A percentile compares a stretch with the other conserved stretches of the same genome.
These are phyloP conservation scores for Fusarium udum DNA, from an alignment of 2,329 filamentous ascomycete species.

Conservation along the genomic window DNA sequence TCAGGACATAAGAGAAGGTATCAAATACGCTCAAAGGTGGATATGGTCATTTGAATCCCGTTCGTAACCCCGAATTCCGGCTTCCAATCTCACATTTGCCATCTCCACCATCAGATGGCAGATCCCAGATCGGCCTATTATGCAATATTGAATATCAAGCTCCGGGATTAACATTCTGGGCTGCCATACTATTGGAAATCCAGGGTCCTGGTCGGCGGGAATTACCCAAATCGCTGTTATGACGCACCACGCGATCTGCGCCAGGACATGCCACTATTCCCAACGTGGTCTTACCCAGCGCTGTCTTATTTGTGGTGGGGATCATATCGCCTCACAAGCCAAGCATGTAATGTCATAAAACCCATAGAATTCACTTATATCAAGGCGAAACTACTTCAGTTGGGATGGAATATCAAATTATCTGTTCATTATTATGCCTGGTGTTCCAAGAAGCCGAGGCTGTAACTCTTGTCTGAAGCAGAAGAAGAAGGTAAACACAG, in stretches of 20 bases:
- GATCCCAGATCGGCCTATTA: not conserved
- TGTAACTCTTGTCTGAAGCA: slow-evolving; percentile 60
- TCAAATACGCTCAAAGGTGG: rapidly evolving
- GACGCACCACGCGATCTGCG: not conserved
- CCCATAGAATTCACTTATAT: rapidly evolving
- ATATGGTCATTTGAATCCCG: rapidly evolving
- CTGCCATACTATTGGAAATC: not conserved
- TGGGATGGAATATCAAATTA: not conserved
- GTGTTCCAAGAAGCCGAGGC: slow-evolving; percentile 59
- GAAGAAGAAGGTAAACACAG: slow-evolving; percentile 59
- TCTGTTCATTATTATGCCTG: slow-evolving; percentile 52
- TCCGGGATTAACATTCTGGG: not conserved
- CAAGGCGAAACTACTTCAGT: rapidly evolving
- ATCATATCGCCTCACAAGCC: not conserved
- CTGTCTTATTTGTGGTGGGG: not conserved
- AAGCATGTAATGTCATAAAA: not conserved
- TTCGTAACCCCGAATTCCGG: not conserved
- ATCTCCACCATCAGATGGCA: not conserved
- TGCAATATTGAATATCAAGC: not conserved
- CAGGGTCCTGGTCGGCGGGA: not conserved
- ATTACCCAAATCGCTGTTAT: not conserved
- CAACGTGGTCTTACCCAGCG: slow-evolving; percentile 11
- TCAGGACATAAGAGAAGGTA: rapidly evolving
- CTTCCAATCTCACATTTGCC: not conserved
- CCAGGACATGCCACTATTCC: slow-evolving; percentile 9